phyloP scores from a whole-genome alignment of 2,329 filamentous ascomycete species.

The Aspergillus flavus region DNA sequence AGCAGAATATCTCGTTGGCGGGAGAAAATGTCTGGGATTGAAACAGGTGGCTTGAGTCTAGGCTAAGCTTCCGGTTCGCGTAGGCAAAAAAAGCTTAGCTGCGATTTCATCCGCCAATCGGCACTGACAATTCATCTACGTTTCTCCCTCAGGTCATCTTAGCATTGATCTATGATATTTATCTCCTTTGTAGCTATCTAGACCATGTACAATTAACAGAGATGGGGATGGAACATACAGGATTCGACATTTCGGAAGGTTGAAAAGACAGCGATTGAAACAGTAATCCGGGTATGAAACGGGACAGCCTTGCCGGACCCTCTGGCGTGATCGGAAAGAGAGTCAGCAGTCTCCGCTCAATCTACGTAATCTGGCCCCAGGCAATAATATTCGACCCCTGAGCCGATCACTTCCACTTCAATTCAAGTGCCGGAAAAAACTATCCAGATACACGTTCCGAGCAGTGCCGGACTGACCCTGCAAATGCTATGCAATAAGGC shows the following conservation, averaged over 20 bases:
- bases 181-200: background rate
- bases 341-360: background rate
- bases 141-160: background rate
- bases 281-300: background rate
- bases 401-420: background rate
- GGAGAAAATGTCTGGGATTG: constrained; percentile 1
- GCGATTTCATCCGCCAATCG: background rate
- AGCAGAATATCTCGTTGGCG: background rate
- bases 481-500: background rate
- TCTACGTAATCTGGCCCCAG: background rate
- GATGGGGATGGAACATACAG: background rate
- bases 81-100: constrained; percentile 2
- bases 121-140: background rate
- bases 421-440: background rate
- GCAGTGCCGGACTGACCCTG: background rate
- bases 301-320: background rate
- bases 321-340: background rate
- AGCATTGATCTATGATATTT: background rate
- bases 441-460: background rate
- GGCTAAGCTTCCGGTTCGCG: constrained; percentile 1
- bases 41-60: background rate
- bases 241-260: background rate
- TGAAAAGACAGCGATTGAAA: background rate
- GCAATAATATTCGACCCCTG: background rate
- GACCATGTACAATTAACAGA: background rate